Percentiles rank a stretch among this genome's conserved stretches.
Evolutionary conservation across 148 eudicot genomes (phyloP).

Genomic region (Persicaria tinctoria): DNA sequence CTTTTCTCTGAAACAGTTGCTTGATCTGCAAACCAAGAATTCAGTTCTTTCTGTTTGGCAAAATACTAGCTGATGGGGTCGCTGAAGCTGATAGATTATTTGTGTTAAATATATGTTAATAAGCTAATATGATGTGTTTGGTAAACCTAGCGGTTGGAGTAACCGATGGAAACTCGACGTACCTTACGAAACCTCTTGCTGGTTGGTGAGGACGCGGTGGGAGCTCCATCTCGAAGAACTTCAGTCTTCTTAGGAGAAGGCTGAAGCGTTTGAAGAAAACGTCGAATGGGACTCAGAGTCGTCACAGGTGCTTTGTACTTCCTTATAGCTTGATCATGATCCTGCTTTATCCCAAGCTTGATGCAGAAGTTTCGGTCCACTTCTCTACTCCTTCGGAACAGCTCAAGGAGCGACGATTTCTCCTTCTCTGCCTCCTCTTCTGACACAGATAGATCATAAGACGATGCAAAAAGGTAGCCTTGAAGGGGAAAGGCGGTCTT

Average conservation of each 20-base stretch:
- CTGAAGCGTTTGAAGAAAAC: constrained; percentile 32
- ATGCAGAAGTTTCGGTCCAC: constrained; percentile 2
- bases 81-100: no score
- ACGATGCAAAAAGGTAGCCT: constrained; percentile 49
- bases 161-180: neutral
- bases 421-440: constrained; percentile 27
- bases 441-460: constrained; percentile 25
- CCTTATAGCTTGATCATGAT: constrained; percentile 9
- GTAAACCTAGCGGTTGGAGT: no score
- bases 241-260: constrained; percentile 18
- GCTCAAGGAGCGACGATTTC: constrained; percentile 26
- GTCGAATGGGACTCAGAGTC: constrained; percentile 18
- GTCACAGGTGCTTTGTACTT: constrained; percentile 17
- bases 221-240: constrained; percentile 17
- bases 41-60: neutral
- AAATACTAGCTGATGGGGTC: no score
- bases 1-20: constrained; percentile 33
- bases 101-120: no score
- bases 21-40: constrained; percentile 22
- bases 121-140: no score
- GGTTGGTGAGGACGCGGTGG: constrained; percentile 16
- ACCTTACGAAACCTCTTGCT: constrained; percentile 26
- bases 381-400: constrained; percentile 22
- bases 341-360: constrained; percentile 15
- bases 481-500: constrained; percentile 41